A percentile compares a stretch with the other conserved stretches of the same genome.
These are phyloP conservation scores for Tremella fuciformis DNA, from an alignment of 768 basidiomycete species.

Conservation along the genomic window DNA sequence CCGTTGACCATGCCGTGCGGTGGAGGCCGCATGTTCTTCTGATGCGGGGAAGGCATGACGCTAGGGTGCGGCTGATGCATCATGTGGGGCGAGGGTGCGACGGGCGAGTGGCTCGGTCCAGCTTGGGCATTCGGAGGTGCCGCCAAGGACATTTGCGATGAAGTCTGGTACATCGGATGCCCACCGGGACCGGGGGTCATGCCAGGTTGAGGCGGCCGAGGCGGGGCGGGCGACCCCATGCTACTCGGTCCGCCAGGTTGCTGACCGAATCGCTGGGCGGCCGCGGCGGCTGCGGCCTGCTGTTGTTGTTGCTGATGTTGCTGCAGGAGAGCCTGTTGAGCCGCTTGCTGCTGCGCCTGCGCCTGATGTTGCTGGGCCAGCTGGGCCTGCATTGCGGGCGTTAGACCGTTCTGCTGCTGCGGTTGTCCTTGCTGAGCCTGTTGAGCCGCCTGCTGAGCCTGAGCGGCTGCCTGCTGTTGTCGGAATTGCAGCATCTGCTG, in stretches of 20 bases:
- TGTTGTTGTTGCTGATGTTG: slow-evolving; percentile 21
- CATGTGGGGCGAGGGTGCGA: slow-evolving; percentile 36
- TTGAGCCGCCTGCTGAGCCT: slow-evolving; percentile 12
- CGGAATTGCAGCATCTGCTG: slow-evolving; percentile 11
- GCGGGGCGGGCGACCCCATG: slow-evolving; percentile 6
- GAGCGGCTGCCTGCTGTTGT: slow-evolving; percentile 23
- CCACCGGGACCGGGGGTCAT: slow-evolving; percentile 15
- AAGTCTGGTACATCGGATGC: slow-evolving; percentile 31
- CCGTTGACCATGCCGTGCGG: slow-evolving; percentile 32
- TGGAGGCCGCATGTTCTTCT: slow-evolving; percentile 35
- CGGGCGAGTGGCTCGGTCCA: slow-evolving; percentile 34
- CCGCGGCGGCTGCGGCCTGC: slow-evolving; percentile 1
- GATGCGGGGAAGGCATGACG: slow-evolving; percentile 41
- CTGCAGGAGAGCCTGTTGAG: slow-evolving; percentile 27
- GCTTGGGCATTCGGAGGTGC: slow-evolving; percentile 26
- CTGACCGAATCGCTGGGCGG: slow-evolving; percentile 31
- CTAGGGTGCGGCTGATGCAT: slow-evolving; percentile 38
- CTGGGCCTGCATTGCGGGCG: slow-evolving; percentile 30
- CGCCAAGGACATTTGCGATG: slow-evolving; percentile 23
- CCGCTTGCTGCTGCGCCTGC: slow-evolving; percentile 24
- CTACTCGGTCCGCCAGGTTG: slow-evolving; percentile 15
- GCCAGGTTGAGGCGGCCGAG: slow-evolving; percentile 19
- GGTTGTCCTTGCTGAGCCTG: slow-evolving; percentile 14
- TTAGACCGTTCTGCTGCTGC: slow-evolving; percentile 32
- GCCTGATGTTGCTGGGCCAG: slow-evolving; percentile 33